Base-by-base conservation (phyloP, 306 rosid genomes). In the Trifolium repens region DNA sequence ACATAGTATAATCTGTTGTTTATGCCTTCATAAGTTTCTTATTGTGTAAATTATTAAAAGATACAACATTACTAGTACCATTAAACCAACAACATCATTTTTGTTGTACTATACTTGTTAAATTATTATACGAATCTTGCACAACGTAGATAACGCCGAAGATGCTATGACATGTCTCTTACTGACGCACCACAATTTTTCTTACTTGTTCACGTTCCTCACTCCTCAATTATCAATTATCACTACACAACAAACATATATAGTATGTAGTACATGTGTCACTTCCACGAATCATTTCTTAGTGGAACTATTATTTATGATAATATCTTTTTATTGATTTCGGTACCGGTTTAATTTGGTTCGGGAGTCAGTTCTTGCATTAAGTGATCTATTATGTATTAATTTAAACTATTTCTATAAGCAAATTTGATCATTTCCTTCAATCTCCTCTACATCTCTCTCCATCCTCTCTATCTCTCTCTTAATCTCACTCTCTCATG, bases 91-190 rank as follows among this genome's bases (percentile, higher is more conserved):
- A 39, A 7, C 42, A 39, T 39, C 42, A 39, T 39, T 39, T 10
- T 44, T 44, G 50, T 44, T 44, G 49, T 11, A 11, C 5, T 44
- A 39, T 0, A 39, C 0, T 7, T 44, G n/a, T 11, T 12, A 49
- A 15, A 49, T 50, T 50, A 50, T 50, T 15, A 50, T 50, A 24
- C 16, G 63, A 58, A 58, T 58, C 63, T 58, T 58, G 63, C 8
- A 13, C n/a, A 58, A 32, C 15, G 37, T 58, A 26, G 63, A 58
- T 58, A 24, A 58, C 15, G 37, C 35, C 63, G 35, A 58, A 58
- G 63, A 58, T 27, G 63, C 34, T 58, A 58, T 58, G 63, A 58
- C 63, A 57, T 57, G 63, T 5, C 4, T 13, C 8, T 10, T 15
- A 22, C 14, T 57, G 63, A 57, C 62, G 34, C 14, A 49, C 8